These are phyloP conservation scores for Tetracladium maxilliforme DNA, from an alignment of 2,329 filamentous ascomycete species.

Conservation along the genomic window DNA sequence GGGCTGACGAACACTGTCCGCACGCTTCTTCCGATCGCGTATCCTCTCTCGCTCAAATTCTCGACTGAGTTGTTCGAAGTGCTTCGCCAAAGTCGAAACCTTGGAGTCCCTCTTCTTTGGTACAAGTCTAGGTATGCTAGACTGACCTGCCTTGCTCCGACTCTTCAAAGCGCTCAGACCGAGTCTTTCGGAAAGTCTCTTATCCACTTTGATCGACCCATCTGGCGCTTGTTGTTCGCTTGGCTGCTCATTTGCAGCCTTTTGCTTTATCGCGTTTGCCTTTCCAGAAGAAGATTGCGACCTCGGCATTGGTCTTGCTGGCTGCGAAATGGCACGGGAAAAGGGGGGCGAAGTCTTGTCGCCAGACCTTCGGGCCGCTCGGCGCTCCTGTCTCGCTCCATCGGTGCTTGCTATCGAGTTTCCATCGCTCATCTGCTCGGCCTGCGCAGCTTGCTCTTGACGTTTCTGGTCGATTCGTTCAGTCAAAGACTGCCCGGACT, in stretches of 20 bases:
- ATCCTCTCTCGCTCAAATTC: conserved; percentile 84
- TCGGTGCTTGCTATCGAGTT: too few relatives aligned
- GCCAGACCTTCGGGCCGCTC: too few relatives aligned
- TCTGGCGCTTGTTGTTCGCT: conserved; percentile 18
- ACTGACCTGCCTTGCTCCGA: conserved; percentile 40
- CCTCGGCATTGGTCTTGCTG: not conserved
- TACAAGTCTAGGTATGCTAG: conserved; percentile 79
- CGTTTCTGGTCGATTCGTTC: too few relatives aligned
- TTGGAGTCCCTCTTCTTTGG: conserved; percentile 60
- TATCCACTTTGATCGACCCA: too few relatives aligned
- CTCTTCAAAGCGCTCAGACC: conserved; percentile 51
- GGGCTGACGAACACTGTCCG: conserved; percentile 59
- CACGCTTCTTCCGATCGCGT: conserved; percentile 68
- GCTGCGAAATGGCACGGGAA: not conserved
- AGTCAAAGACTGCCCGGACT: too few relatives aligned
- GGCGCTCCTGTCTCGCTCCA: too few relatives aligned
- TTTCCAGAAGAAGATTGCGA: not conserved
- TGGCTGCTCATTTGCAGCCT: not conserved
- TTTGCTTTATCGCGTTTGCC: not conserved
- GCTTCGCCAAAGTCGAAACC: conserved; percentile 83
- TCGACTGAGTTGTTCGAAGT: conserved; percentile 91
- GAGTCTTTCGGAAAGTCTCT: conserved; percentile 62
- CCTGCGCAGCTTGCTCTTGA: too few relatives aligned
- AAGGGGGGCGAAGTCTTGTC: not conserved
- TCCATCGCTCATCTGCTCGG: too few relatives aligned